These are phyloP conservation scores for Agaricus blazei DNA, from an alignment of 768 basidiomycete species.

Conservation along the genomic window DNA sequence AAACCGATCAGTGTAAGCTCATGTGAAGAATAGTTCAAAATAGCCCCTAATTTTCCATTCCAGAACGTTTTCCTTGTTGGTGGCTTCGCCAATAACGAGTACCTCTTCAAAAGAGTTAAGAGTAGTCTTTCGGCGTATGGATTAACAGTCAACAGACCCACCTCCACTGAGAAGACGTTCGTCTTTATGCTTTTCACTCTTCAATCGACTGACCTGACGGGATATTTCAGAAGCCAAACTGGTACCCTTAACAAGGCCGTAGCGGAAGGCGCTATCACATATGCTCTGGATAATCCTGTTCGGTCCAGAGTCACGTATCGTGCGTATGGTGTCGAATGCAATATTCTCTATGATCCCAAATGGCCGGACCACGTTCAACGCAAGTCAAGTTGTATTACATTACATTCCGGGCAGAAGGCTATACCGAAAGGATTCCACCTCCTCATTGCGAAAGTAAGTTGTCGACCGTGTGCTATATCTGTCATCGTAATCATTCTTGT, in stretches of 20 bases:
- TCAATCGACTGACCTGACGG: constrained; percentile 20
- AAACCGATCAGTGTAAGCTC: constrained; percentile 24
- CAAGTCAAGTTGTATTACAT: constrained; percentile 16
- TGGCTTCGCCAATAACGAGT: constrained; percentile 46
- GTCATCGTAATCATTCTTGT: not conserved
- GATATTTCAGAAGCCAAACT: not conserved
- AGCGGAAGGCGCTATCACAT: constrained; percentile 22
- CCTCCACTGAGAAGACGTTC: constrained; percentile 19
- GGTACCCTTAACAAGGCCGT: constrained; percentile 15
- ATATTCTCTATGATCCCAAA: constrained; percentile 20
- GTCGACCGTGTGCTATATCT: not conserved
- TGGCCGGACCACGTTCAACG: constrained; percentile 32
- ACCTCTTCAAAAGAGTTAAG: constrained; percentile 35
- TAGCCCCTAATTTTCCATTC: constrained; percentile 13
- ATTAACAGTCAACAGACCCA: constrained; percentile 36
- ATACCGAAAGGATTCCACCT: constrained; percentile 28
- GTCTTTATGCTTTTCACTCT: constrained; percentile 8
- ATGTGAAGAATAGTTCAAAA: not conserved
- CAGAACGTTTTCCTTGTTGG: constrained; percentile 40
- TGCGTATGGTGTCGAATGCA: constrained; percentile 34
- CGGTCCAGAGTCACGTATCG: constrained; percentile 31
- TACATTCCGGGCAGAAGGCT: constrained; percentile 25
- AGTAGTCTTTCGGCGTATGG: constrained; percentile 25
- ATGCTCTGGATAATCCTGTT: constrained; percentile 35
- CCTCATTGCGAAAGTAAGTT: constrained; percentile 27